Conservation (phyloP, 1,284 basidiomycete species). For the Puccinia coronata region DNA sequence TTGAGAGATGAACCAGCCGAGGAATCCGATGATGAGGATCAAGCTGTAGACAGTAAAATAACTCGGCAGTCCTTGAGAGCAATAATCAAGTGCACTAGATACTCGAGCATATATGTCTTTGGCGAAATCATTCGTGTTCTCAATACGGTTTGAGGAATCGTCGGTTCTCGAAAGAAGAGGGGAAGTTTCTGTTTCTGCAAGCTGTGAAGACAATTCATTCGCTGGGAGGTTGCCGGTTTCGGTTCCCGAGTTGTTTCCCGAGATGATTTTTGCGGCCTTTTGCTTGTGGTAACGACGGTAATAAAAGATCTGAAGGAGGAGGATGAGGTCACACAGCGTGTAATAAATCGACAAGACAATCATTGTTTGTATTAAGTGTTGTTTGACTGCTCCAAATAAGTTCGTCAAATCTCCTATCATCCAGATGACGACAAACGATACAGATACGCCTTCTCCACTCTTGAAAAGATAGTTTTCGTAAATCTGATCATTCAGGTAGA, state of each 20-base stretch:
- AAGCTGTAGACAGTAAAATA: constrained; percentile 24
- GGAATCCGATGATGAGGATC: constrained; percentile 28
- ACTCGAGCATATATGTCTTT: neutral
- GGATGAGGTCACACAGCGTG: constrained; percentile 26
- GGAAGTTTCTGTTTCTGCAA: constrained; percentile 1
- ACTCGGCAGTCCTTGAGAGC: neutral
- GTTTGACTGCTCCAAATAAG: constrained; percentile 34
- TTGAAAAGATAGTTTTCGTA: constrained; percentile 46
- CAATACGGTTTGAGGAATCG: too few relatives aligned
- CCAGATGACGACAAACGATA: constrained; percentile 36
- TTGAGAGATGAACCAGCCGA: constrained; percentile 21
- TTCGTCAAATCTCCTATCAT: constrained; percentile 40
- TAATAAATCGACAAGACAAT: constrained; percentile 36
- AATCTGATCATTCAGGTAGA: constrained; percentile 29
- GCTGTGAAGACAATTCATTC: neutral
- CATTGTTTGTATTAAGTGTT: constrained; percentile 44
- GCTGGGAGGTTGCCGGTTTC: too few relatives aligned
- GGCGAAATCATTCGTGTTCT: neutral
- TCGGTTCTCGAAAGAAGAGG: constrained; percentile 1
- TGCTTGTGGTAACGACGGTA: constrained; percentile 24
- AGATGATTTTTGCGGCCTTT: too few relatives aligned
- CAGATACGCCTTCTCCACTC: constrained; percentile 41
- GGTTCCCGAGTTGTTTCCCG: too few relatives aligned
- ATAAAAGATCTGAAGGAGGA: constrained; percentile 41
- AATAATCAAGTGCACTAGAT: neutral